A percentile compares a stretch with the other conserved stretches of the same genome.
Evolutionary conservation across 768 basidiomycete genomes (phyloP).

Genomic region (Cyclocybe aegerita): DNA sequence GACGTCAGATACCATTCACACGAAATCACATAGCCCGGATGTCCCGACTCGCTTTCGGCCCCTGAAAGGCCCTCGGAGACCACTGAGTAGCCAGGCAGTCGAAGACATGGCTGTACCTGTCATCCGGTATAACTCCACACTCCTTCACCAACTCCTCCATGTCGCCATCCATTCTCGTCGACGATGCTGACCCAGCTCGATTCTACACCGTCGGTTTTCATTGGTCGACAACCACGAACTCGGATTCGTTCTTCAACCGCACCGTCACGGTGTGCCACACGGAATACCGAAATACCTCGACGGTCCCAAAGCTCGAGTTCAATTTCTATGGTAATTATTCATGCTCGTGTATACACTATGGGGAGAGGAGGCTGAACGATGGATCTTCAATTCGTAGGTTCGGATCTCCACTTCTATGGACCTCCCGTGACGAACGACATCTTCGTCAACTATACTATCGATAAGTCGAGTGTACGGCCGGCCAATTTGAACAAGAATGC

Average conservation of each 20-base stretch:
- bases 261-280: constrained; percentile 4
- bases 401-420: constrained; percentile 11
- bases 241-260: background rate
- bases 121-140: too few species aligned
- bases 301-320: too few species aligned
- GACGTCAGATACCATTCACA: too few species aligned
- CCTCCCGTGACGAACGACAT: constrained; percentile 2
- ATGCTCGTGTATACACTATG: too few species aligned
- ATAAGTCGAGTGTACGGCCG: constrained; percentile 8
- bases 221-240: constrained; percentile 4
- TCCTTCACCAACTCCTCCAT: background rate
- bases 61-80: too few species aligned
- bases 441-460: constrained; percentile 9
- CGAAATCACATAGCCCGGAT: too few species aligned
- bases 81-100: too few species aligned
- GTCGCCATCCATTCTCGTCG: constrained; percentile 6
- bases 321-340: too few species aligned
- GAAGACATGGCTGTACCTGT: too few species aligned
- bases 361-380: too few species aligned
- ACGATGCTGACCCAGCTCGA: constrained; percentile 2
- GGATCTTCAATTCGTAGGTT: constrained; percentile 1
- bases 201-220: constrained; percentile 3
- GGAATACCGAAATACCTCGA: background rate
- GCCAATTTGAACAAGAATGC: background rate
- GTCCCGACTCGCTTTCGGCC: too few species aligned